Base-by-base conservation (phyloP, 176 grass and related monocot species). In the Raddia guianensis region DNA sequence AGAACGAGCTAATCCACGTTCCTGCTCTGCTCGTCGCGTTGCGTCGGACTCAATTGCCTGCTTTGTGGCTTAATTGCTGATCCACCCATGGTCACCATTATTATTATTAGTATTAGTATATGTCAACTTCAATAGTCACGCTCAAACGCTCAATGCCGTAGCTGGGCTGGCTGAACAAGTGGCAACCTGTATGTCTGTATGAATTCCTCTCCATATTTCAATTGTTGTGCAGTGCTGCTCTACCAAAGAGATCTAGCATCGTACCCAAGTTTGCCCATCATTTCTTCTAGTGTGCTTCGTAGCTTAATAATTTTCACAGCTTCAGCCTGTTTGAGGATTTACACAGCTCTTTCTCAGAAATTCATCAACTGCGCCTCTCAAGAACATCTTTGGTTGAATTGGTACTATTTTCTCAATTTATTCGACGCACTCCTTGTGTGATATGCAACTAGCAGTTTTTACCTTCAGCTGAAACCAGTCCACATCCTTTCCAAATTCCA, bases 161-260 rank as follows among this genome's bases (percentile, higher is more conserved):
- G 57, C 73, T 87, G 67, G 4, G 57, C 73, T 87, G 67, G 4
- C 73, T 57, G 55, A 34, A 12, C 51, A 57, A 47, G 37, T 58
- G 49, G 19, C 51, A 58, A 11, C 37, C 14, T 9, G 11, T 79
- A 40, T 40, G 37, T 40, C 14, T 6, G 11, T 79, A 40, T 40
- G 37, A 3, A 12, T 53, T 40, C 67, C 2, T 45, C 0, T 4
- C 33, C 63, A 14, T 21, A 43, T 1, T 79, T 68, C 8, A 42
- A 13, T n/a, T 40, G 2, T 5, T 40, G 37, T 40, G 37, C 37
- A 27, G 27, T 27, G 27, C 27, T 27, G 27, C 37, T 4, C 20
- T 61, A 21, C 19, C 20, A 61, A 4, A 61, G 58, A 27, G 7
- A 9, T 61, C n/a, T 61, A 5, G n/a, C 20, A 32, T 61, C 9